Conservation (phyloP, 1,139 yeast species). For the Taphrina flavorubra region DNA sequence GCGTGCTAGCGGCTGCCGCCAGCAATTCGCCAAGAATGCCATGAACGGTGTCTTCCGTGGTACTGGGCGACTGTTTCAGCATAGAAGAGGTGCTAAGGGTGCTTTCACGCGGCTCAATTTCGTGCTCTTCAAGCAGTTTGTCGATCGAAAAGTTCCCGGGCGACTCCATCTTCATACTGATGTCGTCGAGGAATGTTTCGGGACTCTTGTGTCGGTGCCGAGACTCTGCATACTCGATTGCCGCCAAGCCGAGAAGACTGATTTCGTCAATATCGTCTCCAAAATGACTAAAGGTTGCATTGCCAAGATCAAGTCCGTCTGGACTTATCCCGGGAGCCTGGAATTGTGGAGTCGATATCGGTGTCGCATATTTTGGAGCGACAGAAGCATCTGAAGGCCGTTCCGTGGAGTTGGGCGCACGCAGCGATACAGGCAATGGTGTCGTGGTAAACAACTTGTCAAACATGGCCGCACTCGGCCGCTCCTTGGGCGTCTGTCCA, state of each 20-base stretch:
- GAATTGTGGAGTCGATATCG: not conserved
- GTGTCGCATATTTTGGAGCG: not conserved
- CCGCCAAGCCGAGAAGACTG: slow-evolving; percentile 23
- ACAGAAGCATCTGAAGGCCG: not conserved
- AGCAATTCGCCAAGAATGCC: not conserved
- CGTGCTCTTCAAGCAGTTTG: slow-evolving; percentile 6
- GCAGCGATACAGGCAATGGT: not conserved
- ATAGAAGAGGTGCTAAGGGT: not conserved
- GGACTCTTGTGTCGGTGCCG: not conserved
- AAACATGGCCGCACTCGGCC: slow-evolving; percentile 25
- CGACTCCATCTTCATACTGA: slow-evolving; percentile 21
- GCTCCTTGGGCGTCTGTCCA: not conserved
- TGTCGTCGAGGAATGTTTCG: slow-evolving; percentile 5
- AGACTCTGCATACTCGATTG: slow-evolving; percentile 1
- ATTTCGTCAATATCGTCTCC: slow-evolving; percentile 28
- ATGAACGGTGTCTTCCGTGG: not conserved
- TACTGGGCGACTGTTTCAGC: slow-evolving; percentile 10
- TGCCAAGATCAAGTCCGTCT: not conserved
- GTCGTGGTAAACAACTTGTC: slow-evolving; percentile 8
- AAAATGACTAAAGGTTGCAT: not conserved
- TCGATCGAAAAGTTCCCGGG: slow-evolving; percentile 17
- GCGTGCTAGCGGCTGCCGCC: not conserved
- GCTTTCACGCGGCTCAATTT: not conserved
- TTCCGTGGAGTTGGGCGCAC: not conserved
- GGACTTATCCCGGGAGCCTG: not conserved